These are phyloP conservation scores for Sclerotinia nivalis DNA, from an alignment of 2,329 filamentous ascomycete species.

Conservation along the genomic window DNA sequence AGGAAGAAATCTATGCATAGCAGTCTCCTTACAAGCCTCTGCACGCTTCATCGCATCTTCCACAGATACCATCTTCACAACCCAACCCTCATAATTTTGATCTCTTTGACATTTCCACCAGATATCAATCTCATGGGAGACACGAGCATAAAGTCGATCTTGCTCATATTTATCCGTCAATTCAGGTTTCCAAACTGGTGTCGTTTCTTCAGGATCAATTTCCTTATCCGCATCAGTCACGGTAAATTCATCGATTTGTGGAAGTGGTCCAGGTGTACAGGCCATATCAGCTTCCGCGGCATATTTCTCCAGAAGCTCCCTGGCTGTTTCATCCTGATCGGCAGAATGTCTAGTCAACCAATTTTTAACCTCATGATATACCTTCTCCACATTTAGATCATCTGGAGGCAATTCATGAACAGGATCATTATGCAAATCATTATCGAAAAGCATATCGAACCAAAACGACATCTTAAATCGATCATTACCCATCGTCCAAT, in stretches of 20 bases:
- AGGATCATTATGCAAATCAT: slow-evolving; percentile 53
- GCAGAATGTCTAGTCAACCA: slow-evolving; percentile 62
- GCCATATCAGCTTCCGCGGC: slow-evolving; percentile 41
- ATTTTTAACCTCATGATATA: slow-evolving; percentile 61
- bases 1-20: slow-evolving; percentile 52
- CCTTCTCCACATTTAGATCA: slow-evolving; percentile 56
- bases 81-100: slow-evolving; percentile 60
- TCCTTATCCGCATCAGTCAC: slow-evolving; percentile 22
- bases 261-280: slow-evolving; percentile 41
- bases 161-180: slow-evolving; percentile 59
- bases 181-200: slow-evolving; percentile 43
- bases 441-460: slow-evolving; percentile 65
- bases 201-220: slow-evolving; percentile 33
- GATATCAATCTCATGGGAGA: slow-evolving; percentile 63
- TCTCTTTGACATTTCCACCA: slow-evolving; percentile 65
- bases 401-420: slow-evolving; percentile 50
- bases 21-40: slow-evolving; percentile 59
- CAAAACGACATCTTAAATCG: slow-evolving; percentile 71
- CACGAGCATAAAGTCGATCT: slow-evolving; percentile 58
- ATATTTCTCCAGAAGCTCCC: slow-evolving; percentile 56
- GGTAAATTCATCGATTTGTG: slow-evolving; percentile 22
- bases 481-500: slow-evolving; percentile 69
- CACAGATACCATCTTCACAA: slow-evolving; percentile 59
- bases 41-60: slow-evolving; percentile 59
- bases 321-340: slow-evolving; percentile 57